Conservation (phyloP, 306 rosid species). For the Coriaria nepalensis region DNA sequence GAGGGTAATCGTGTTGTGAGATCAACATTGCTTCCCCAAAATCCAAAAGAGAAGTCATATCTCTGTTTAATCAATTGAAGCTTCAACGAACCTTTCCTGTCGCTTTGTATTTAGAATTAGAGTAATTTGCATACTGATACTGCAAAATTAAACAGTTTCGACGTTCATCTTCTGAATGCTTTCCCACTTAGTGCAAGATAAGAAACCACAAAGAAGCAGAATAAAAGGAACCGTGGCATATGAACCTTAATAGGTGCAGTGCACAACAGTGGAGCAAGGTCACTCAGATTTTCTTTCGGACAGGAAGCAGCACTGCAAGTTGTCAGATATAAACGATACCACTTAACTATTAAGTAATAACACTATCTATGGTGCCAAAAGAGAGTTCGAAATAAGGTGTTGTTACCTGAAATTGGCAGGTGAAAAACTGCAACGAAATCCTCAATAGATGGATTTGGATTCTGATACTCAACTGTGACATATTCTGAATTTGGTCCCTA, state of each 20-base stretch:
- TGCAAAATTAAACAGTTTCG: slow-evolving; percentile 23
- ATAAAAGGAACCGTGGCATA: background rate
- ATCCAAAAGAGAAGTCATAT: slow-evolving; percentile 67
- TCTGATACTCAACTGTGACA: slow-evolving; percentile 39
- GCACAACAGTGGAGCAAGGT: slow-evolving; percentile 51
- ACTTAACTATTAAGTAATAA: too few relatives aligned
- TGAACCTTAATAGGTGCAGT: slow-evolving; percentile 84
- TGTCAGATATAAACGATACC: too few relatives aligned
- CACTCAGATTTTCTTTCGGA: slow-evolving; percentile 36
- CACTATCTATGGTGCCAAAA: too few relatives aligned
- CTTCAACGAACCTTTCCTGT: slow-evolving; percentile 56
- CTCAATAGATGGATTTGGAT: slow-evolving; percentile 48
- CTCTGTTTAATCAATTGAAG: slow-evolving; percentile 89
- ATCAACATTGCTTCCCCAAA: slow-evolving; percentile 1
- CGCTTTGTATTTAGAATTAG: slow-evolving; percentile 34
- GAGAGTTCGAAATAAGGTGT: too few relatives aligned
- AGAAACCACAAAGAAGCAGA: background rate
- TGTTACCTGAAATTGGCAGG: slow-evolving; percentile 72
- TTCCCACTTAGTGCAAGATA: background rate
- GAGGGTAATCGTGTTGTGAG: too few relatives aligned
- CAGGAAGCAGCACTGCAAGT: slow-evolving; percentile 45
- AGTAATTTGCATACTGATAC: slow-evolving; percentile 81
- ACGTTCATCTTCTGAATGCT: background rate
- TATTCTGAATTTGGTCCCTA: slow-evolving; percentile 66
- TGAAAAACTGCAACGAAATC: slow-evolving; percentile 96